phyloP scores from a whole-genome alignment of 2,329 filamentous ascomycete genomes.

The Alternaria brassicae region DNA sequence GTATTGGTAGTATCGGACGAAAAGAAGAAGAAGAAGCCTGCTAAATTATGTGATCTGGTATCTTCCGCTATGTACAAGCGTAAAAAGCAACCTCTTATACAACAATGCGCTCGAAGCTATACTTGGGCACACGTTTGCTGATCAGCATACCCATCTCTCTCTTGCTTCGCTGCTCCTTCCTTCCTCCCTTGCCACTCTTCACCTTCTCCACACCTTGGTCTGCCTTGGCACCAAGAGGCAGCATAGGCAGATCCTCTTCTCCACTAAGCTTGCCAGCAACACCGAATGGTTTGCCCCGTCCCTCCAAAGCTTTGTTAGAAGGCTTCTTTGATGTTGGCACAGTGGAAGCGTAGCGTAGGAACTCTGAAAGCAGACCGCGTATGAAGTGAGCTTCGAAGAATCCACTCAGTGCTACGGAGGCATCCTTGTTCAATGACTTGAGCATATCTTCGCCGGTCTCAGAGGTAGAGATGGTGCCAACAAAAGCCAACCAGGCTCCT shows the following conservation, averaged over 20 bases:
- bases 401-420: conserved; percentile 74
- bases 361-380: conserved; percentile 69
- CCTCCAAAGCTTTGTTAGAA: conserved; percentile 40
- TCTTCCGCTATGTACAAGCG: background rate
- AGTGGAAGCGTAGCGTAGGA: conserved; percentile 62
- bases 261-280: conserved; percentile 36
- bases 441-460: conserved; percentile 69
- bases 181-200: conserved; percentile 71
- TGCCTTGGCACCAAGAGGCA: conserved; percentile 77
- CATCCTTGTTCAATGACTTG: conserved; percentile 69
- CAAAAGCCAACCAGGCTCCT: conserved; percentile 69
- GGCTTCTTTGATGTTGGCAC: conserved; percentile 42
- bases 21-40: background rate
- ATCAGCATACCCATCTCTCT: conserved; percentile 79
- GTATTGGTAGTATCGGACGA: background rate
- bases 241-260: conserved; percentile 56
- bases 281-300: conserved; percentile 59
- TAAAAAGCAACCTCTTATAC: conserved; percentile 16
- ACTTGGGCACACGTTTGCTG: conserved; percentile 80
- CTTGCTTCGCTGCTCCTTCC: conserved; percentile 71
- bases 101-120: conserved; percentile 78
- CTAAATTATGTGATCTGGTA: background rate
- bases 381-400: conserved; percentile 73
- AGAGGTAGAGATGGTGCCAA: conserved; percentile 60
- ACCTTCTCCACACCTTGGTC: conserved; percentile 55